A percentile compares a stretch with the other conserved stretches of the same genome.
Evolutionary conservation across 305 asterid species (phyloP).

Genomic region (Fraxinus ornus): DNA sequence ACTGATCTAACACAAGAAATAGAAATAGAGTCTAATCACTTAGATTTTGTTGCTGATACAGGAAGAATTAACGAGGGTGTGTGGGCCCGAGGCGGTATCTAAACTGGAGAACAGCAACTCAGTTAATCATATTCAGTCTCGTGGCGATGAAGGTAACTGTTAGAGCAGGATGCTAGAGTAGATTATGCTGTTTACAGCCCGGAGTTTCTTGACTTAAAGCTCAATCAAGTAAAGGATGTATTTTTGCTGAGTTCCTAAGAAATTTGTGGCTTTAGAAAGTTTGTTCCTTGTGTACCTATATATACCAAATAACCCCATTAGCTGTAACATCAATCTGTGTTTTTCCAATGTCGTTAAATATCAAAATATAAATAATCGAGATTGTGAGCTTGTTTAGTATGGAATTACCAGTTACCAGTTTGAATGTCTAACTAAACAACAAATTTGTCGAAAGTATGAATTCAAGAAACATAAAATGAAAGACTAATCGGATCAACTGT

Average conservation of each 20-base stretch:
- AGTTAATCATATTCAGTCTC: conserved; percentile 36
- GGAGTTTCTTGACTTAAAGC: background rate
- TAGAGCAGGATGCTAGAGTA: conserved; percentile 29
- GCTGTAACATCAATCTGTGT: conserved; percentile 12
- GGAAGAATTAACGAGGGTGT: conserved; percentile 65
- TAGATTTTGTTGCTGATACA: conserved; percentile 33
- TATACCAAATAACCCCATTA: conserved; percentile 22
- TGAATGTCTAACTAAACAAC: background rate
- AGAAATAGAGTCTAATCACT: background rate
- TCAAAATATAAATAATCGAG: background rate
- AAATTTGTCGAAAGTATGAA: background rate
- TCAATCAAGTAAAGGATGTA: background rate
- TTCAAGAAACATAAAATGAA: background rate
- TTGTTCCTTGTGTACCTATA: conserved; percentile 27
- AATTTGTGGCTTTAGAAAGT: conserved; percentile 24
- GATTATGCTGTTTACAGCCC: conserved; percentile 3
- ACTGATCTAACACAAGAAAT: background rate
- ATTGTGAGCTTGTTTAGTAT: background rate
- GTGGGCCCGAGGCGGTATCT: conserved; percentile 65
- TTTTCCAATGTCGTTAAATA: background rate
- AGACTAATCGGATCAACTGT: background rate
- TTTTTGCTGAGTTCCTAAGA: conserved; percentile 17
- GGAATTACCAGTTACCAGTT: background rate
- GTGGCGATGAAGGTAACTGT: conserved; percentile 53
- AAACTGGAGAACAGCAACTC: conserved; percentile 47